Conservation (phyloP, 108 stramenopile species). For the Cyclotella sp. region DNA sequence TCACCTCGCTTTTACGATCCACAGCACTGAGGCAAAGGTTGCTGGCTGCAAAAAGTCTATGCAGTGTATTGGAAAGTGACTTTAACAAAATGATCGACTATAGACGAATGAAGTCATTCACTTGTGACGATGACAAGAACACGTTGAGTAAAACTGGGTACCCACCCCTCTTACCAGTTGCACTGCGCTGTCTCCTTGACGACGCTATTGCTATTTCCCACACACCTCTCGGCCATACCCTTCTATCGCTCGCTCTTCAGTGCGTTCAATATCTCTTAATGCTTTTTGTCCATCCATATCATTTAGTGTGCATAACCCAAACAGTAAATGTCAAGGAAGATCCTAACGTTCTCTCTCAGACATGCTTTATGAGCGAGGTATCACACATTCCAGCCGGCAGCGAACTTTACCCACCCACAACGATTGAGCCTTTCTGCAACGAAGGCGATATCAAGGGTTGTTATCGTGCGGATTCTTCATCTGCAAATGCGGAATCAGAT, state of each 20-base stretch:
- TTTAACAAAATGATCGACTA: constrained; percentile 21
- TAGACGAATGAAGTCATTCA: constrained; percentile 14
- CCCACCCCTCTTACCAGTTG: constrained; percentile 76
- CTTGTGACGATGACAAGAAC: constrained; percentile 24
- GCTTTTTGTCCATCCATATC: constrained; percentile 70
- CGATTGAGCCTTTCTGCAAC: constrained; percentile 48
- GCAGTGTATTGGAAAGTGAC: constrained; percentile 46
- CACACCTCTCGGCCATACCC: constrained; percentile 44
- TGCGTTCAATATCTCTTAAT: constrained; percentile 60
- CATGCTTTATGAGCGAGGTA: constrained; percentile 74
- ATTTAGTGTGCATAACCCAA: constrained; percentile 52
- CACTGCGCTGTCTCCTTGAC: constrained; percentile 84
- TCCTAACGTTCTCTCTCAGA: constrained; percentile 51
- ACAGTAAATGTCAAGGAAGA: constrained; percentile 3
- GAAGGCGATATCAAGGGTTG: constrained; percentile 49
- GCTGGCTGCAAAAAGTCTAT: constrained; percentile 67
- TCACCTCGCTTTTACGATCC: constrained; percentile 77
- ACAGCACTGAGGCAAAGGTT: constrained; percentile 73
- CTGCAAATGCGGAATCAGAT: constrained; percentile 75
- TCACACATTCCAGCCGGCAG: constrained; percentile 64
- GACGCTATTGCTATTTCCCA: constrained; percentile 43
- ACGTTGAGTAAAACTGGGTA: constrained; percentile 23
- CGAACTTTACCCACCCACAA: constrained; percentile 61
- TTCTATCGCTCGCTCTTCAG: constrained; percentile 67
- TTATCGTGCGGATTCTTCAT: constrained; percentile 78